Percentiles rank a stretch among this genome's conserved stretches.
Evolutionary conservation across 2,329 filamentous ascomycete genomes (phyloP).

Genomic region (Gnomoniopsis smithogilvyi): DNA sequence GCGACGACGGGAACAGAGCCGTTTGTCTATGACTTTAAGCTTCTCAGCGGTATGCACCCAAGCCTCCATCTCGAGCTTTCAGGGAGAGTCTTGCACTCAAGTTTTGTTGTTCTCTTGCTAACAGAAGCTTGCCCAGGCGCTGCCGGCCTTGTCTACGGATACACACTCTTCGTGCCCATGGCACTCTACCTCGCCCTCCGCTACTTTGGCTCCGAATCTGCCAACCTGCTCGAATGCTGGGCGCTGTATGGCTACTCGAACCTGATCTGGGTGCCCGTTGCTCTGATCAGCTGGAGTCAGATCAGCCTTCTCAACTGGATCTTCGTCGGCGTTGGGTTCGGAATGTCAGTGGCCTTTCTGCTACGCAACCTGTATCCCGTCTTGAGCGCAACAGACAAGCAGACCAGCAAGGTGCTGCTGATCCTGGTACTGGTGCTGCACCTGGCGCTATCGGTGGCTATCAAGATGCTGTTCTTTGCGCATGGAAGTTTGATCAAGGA

Average conservation of each 20-base stretch:
- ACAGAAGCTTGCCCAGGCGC: conserved; percentile 52
- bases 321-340: conserved; percentile 86
- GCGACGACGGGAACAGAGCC: conserved; percentile 63
- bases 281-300: conserved; percentile 85
- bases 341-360: conserved; percentile 76
- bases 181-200: conserved; percentile 82
- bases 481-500: conserved; percentile 59
- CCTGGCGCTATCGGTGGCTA: conserved; percentile 84
- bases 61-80: conserved; percentile 2
- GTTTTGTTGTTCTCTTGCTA: not conserved
- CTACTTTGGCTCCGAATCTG: conserved; percentile 93
- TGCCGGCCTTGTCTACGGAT: conserved; percentile 91
- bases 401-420: conserved; percentile 85
- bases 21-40: conserved; percentile 87
- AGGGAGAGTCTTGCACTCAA: not conserved
- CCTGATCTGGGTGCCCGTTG: conserved; percentile 94
- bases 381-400: conserved; percentile 85
- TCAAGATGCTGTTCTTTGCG: conserved; percentile 97
- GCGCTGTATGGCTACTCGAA: conserved; percentile 95
- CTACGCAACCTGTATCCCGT: conserved; percentile 87
- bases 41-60: conserved; percentile 70
- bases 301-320: conserved; percentile 87
- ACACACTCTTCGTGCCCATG: conserved; percentile 83
- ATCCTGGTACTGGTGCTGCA: conserved; percentile 82
- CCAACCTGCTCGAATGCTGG: conserved; percentile 93